These are phyloP conservation scores for Balakata baccata DNA, from an alignment of 345 rosid species.

Conservation along the genomic window DNA sequence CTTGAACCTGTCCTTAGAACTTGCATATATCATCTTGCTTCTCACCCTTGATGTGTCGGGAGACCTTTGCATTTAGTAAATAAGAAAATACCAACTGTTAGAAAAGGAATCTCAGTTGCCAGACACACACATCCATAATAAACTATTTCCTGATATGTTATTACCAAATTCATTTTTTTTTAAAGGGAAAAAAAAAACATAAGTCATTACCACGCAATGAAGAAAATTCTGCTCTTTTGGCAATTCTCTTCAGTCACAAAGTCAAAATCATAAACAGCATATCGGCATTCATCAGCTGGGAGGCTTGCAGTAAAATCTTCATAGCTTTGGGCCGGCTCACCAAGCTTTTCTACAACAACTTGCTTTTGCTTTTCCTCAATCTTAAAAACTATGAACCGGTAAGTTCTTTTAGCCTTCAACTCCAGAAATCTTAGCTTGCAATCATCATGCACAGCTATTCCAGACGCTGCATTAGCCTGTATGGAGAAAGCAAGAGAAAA, in stretches of 20 bases:
- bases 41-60: conserved; percentile 57
- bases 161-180: background rate
- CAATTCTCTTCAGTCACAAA: conserved; percentile 54
- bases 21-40: conserved; percentile 67
- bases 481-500: background rate
- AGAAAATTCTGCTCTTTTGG: conserved; percentile 58
- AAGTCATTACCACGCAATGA: conserved; percentile 45
- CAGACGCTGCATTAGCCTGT: conserved; percentile 55
- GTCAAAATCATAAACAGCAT: conserved; percentile 48
- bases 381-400: conserved; percentile 52
- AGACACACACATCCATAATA: no score
- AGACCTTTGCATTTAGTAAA: conserved; percentile 36
- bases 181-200: no score
- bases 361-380: conserved; percentile 58
- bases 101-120: background rate
- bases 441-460: conserved; percentile 59
- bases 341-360: conserved; percentile 51
- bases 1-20: conserved; percentile 65
- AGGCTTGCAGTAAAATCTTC: conserved; percentile 51
- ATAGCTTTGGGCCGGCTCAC: conserved; percentile 46
- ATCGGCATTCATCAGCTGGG: conserved; percentile 47
- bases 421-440: conserved; percentile 56
- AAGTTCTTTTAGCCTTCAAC: conserved; percentile 50
- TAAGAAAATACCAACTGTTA: background rate
- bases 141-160: background rate